Base-by-base conservation (phyloP, 345 rosid genomes). In the Sapria himalayana region DNA sequence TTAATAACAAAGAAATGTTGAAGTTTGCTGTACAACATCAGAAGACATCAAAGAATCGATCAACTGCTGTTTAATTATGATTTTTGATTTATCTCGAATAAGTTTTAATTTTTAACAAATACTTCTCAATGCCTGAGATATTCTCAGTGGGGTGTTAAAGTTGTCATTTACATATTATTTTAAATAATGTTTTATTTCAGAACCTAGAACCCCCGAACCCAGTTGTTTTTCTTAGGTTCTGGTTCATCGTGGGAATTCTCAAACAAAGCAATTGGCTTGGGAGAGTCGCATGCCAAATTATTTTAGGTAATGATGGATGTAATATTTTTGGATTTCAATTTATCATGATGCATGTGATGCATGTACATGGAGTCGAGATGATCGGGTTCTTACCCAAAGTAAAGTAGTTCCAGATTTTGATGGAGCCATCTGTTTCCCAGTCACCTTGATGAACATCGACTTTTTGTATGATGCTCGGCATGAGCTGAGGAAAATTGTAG, bases 381-480 rank as follows among this genome's bases (percentile, higher is more conserved):
- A n/a, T n/a, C n/a, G n/a, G n/a, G n/a, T n/a, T n/a, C 5, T 47
- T 49, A 49, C 38, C 47, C 6, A 40, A 0, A 9, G 37, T 31
- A 18, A 45, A 18, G 3, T 57, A 52, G 5, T 25, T 43, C 62
- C 54, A 66, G 5, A 19, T 3, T 33, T 34, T 61, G 43, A 66
- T 33, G 2, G 67, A 46, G 12, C 67, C 64, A 3, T 15, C 37
- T 6, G 50, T 25, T 3, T 62, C 35, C 68, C 62, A 66, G 19
- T 48, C 59, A 17, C 68, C 72, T 48, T 62, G 51, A 22, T 58
- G 68, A 6, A 66, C 35, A 1, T 51, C 47, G 13, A 55, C 25
- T 5, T 18, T 54, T n/a, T 62, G 59, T 0, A 66, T 5, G 0
- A 37, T 46, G 0, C 20, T 5, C 5, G 71, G 18, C 10, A 47